Conservation (phyloP, 164 flowering plant genomes). For the Warburgia ugandensis region DNA sequence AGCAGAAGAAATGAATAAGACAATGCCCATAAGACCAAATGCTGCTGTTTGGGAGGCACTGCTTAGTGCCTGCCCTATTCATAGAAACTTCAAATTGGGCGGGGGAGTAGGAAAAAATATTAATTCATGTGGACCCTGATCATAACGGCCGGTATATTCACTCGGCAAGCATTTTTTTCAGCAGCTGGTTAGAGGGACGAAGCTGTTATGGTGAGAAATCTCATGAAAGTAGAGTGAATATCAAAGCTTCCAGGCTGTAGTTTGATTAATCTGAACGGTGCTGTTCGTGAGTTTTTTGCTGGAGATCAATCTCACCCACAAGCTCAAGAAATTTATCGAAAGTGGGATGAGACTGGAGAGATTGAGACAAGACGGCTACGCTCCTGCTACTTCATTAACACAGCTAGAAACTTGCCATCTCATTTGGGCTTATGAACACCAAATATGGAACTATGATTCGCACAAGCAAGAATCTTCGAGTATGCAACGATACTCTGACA, state of each 20-base stretch:
- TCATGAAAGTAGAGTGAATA: constrained; percentile 30
- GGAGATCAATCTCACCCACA: constrained; percentile 29
- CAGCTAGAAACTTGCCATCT: constrained; percentile 29
- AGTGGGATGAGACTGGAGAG: constrained; percentile 21
- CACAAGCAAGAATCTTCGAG: constrained; percentile 29
- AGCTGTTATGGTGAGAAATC: constrained; percentile 28
- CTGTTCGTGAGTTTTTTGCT: constrained; percentile 31
- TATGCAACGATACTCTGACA: constrained; percentile 32
- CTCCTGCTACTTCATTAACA: constrained; percentile 25
- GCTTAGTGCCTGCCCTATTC: constrained; percentile 37
- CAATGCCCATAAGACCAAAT: constrained; percentile 42
- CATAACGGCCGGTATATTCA: constrained; percentile 44
- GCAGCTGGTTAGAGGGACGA: constrained; percentile 28
- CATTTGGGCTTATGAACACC: constrained; percentile 26
- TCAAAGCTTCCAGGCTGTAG: constrained; percentile 42
- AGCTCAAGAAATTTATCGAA: constrained; percentile 16
- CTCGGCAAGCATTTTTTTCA: constrained; percentile 29
- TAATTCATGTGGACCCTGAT: constrained; percentile 30
- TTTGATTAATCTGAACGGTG: constrained; percentile 26
- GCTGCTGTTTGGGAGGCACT: constrained; percentile 41
- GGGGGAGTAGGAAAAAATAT: constrained; percentile 22
- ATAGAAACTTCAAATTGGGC: constrained; percentile 32
- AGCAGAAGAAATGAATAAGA: constrained; percentile 29
- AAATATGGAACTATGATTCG: constrained; percentile 20
- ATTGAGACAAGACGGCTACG: constrained; percentile 26